Evolutionary conservation across 305 asterid species (phyloP), one percentile per base, ranked within the genome.

Genomic region (Petunia hybrid): DNA sequence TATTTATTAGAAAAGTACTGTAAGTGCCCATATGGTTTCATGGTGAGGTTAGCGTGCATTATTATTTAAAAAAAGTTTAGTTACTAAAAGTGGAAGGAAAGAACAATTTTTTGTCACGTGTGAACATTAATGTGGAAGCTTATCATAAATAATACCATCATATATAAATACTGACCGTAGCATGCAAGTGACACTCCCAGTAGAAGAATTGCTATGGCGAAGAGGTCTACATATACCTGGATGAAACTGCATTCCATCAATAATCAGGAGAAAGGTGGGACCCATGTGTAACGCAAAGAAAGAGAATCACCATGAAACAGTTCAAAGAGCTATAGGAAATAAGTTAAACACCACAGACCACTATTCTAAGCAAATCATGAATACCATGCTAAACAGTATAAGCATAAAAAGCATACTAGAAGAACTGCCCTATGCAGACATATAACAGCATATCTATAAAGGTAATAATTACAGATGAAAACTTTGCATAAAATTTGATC

Each of bases 101-200:
- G 35, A 62, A 31, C 73, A 31, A 46, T 63, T 63, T 64, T 36
- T 43, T 63, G 71, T 60, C 38, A 78, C n/a, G 0, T 43, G 36
- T 59, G 38, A 22, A 12, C 45, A 53, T 36, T 63, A 45, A 78
- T 78, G 39, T 38, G 79, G 79, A 55, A 55, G 51, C 1, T 0
- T 14, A 38, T 53, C 57, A 38, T 55, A 74, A 39, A 40, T 39
- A 16, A 10, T 36, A 53, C 12, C 9, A 55, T 56, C 39, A 68
- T 5, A 55, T 40, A 36, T 22, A 79, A 79, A 66, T 76, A 78
- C 94, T 89, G 84, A 95, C 99, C 99, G 48, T 95, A 95, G 89
- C 93, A 87, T 77, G 97, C 97, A 90, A 95, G 87, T 77, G 99
- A 95, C 85, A 90, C 97, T 83, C 99, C 99, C 31, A 95, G 88